phyloP scores from a whole-genome alignment of 768 basidiomycete species.

The Boletus rubescentipes region DNA sequence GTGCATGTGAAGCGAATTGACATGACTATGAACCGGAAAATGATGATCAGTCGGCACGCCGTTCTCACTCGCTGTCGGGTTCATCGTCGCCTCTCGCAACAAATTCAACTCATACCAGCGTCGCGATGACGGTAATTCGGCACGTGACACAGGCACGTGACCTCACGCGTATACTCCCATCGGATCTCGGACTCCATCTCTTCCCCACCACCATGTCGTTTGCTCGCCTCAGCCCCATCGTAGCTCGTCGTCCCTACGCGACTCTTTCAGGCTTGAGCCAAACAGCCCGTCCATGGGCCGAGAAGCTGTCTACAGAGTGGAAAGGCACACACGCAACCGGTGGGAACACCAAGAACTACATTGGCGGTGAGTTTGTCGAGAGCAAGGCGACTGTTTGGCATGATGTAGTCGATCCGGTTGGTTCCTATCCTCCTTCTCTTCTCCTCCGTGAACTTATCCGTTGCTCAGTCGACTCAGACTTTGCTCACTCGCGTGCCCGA shows the following conservation, averaged over 20 bases:
- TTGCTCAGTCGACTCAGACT: conserved; percentile 79
- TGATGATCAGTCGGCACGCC: conserved; percentile 17
- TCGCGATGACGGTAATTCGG: neutral
- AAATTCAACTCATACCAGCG: neutral
- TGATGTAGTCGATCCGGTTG: conserved; percentile 86
- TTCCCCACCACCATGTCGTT: conserved; percentile 23
- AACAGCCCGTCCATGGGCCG: conserved; percentile 59
- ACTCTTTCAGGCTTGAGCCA: conserved; percentile 53
- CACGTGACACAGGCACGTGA: conserved; percentile 24
- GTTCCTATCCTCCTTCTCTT: conserved; percentile 26
- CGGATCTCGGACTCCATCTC: conserved; percentile 2
- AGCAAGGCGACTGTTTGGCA: conserved; percentile 79
- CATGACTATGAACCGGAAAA: conserved; percentile 11
- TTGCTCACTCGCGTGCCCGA: conserved; percentile 88
- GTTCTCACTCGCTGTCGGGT: conserved; percentile 15
- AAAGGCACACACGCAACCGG: conserved; percentile 85
- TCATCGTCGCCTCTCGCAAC: conserved; percentile 12
- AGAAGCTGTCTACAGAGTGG: conserved; percentile 74
- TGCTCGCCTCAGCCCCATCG: conserved; percentile 10
- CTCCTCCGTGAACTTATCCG: neutral
- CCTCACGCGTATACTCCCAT: neutral
- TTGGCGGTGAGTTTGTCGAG: conserved; percentile 86
- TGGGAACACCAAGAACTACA: conserved; percentile 88
- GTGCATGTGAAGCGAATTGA: conserved; percentile 12
- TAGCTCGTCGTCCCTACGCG: conserved; percentile 39